A percentile compares a stretch with the other conserved stretches of the same genome.
Evolutionary conservation across 2,329 filamentous ascomycete genomes (phyloP).

Genomic region (Trichoderma sp.): DNA sequence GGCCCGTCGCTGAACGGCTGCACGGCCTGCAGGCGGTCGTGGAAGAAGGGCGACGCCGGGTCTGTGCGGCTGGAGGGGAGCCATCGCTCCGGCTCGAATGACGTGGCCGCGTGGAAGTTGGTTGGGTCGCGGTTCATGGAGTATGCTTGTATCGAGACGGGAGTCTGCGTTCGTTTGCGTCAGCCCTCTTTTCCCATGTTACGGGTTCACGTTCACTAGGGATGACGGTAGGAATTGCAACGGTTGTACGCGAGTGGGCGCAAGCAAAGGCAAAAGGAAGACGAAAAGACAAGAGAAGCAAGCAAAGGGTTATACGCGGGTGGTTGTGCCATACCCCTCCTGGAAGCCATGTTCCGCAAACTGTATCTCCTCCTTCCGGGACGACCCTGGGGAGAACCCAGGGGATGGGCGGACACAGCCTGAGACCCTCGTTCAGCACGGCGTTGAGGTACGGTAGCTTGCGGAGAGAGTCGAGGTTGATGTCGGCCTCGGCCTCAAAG

Average conservation of each 20-base stretch:
- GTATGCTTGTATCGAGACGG: conserved; percentile 23
- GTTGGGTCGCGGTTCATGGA: conserved; percentile 19
- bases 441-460: conserved; percentile 51
- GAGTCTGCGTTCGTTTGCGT: conserved; percentile 42
- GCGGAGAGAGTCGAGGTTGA: conserved; percentile 25
- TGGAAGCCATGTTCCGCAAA: conserved; percentile 41
- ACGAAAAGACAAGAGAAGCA: too few relatives aligned
- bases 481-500: conserved; percentile 28
- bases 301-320: conserved; percentile 30
- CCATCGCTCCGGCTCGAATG: conserved; percentile 27
- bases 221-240: background rate
- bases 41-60: conserved; percentile 14
- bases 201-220: too few relatives aligned
- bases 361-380: conserved; percentile 36
- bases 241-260: too few relatives aligned
- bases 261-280: too few relatives aligned
- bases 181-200: background rate
- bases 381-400: conserved; percentile 43
- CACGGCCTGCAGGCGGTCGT: conserved; percentile 17
- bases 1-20: conserved; percentile 26
- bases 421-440: conserved; percentile 52
- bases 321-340: conserved; percentile 35
- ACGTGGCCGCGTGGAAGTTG: conserved; percentile 8
- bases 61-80: background rate
- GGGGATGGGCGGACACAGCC: conserved; percentile 50